phyloP scores from a whole-genome alignment of 2,329 filamentous ascomycete genomes.

The Emergomyces orientalis region DNA sequence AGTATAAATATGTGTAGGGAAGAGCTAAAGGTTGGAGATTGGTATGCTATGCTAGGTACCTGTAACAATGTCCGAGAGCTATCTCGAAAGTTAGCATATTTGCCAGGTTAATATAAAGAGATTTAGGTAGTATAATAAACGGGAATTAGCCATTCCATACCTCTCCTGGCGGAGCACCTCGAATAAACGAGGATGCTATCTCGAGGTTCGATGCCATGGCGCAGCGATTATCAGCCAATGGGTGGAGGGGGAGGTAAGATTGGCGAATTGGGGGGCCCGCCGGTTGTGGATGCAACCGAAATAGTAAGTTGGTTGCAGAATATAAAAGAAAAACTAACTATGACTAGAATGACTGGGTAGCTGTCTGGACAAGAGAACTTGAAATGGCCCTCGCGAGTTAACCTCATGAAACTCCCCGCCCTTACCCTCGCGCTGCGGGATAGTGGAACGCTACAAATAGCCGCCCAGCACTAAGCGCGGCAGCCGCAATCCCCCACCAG shows the following conservation, averaged over 20 bases:
- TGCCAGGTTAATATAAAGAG: conserved; percentile 4
- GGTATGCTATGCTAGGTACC: conserved; percentile 47
- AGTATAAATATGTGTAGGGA: conserved; percentile 10
- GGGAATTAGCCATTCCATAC: conserved; percentile 41
- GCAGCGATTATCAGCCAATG: background rate
- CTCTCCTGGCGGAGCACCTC: conserved; percentile 93
- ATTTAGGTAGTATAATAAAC: background rate
- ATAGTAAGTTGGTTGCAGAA: background rate
- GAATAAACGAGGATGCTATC: conserved; percentile 74
- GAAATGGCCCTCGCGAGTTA: background rate
- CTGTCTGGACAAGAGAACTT: background rate
- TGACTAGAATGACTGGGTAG: no score
- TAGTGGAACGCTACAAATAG: background rate
- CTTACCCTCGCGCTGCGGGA: background rate
- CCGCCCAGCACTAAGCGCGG: background rate
- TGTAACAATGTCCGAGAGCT: conserved; percentile 83
- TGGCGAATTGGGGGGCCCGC: background rate
- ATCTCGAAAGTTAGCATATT: conserved; percentile 22
- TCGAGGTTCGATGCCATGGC: conserved; percentile 43
- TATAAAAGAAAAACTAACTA: background rate
- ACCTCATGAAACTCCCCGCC: background rate
- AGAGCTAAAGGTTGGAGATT: conserved; percentile 9
- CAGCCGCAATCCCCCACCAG: background rate
- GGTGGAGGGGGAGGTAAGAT: background rate
- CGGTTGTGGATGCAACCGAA: background rate